Evolutionary conservation across 2,329 filamentous ascomycete genomes (phyloP).

Genomic region (Epichloe aotearoae): DNA sequence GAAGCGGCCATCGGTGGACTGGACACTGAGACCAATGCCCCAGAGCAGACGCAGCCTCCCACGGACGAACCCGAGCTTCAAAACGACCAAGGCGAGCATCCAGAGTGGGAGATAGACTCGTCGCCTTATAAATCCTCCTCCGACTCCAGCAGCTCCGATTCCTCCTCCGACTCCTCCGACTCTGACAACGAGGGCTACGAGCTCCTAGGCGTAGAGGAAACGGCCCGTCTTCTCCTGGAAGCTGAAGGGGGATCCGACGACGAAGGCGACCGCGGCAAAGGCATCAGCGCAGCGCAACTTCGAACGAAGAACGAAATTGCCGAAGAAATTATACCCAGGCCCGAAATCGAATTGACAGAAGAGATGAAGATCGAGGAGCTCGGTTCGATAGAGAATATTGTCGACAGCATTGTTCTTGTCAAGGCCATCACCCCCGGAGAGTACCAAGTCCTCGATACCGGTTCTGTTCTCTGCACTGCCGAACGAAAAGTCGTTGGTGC

Average conservation of each 20-base stretch:
- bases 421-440: conserved; percentile 70
- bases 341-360: conserved; percentile 62
- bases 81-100: conserved; percentile 31
- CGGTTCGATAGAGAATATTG: conserved; percentile 61
- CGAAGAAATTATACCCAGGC: conserved; percentile 55
- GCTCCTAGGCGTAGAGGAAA: conserved; percentile 67
- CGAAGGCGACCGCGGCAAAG: conserved; percentile 42
- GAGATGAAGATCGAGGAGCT: conserved; percentile 67
- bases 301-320: conserved; percentile 71
- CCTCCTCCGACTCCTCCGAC: conserved; percentile 42
- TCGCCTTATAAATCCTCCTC: conserved; percentile 60
- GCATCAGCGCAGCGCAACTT: conserved; percentile 33
- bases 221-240: conserved; percentile 73
- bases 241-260: conserved; percentile 74
- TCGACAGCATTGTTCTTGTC: conserved; percentile 68
- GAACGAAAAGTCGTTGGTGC: conserved; percentile 67
- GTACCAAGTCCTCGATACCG: conserved; percentile 71
- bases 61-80: conserved; percentile 13
- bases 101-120: conserved; percentile 78
- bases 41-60: conserved; percentile 5
- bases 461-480: conserved; percentile 68
- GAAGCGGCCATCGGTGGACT: conserved; percentile 31
- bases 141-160: conserved; percentile 45
- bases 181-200: conserved; percentile 52
- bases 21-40: conserved; percentile 6